phyloP scores from a whole-genome alignment of 2,329 filamentous ascomycete genomes.

The Fusarium buxicola region DNA sequence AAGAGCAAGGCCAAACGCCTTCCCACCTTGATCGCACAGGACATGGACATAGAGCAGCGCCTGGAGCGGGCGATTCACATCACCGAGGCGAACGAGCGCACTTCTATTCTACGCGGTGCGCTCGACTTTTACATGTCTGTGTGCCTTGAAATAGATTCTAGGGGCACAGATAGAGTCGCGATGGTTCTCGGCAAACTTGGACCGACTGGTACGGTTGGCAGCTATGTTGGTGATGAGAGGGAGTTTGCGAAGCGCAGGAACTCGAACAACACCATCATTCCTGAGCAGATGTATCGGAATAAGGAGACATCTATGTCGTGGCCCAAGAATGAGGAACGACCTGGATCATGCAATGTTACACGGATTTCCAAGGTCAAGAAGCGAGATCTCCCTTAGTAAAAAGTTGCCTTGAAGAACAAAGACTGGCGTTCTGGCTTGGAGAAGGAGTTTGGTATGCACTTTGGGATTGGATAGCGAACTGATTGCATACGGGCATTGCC shows the following conservation, averaged over 20 bases:
- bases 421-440: no score
- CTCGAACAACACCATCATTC: neutral
- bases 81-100: neutral
- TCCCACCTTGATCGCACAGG: neutral
- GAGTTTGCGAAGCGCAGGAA: neutral
- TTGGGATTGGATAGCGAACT: no score
- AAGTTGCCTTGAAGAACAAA: no score
- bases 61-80: neutral
- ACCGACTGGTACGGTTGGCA: neutral
- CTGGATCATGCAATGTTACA: neutral
- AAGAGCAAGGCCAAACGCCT: neutral
- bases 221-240: slow-evolving; percentile 16
- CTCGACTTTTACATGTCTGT: slow-evolving; percentile 21
- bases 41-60: neutral
- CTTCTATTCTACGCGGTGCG: slow-evolving; percentile 4
- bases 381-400: neutral
- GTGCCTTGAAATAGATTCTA: neutral
- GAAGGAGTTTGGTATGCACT: no score
- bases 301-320: slow-evolving; percentile 20
- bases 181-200: neutral
- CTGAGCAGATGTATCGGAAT: neutral
- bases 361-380: neutral
- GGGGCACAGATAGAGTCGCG: neutral
- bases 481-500: no score
- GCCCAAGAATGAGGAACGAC: neutral